A percentile compares a stretch with the other conserved stretches of the same genome.
Evolutionary conservation across 495 filamentous ascomycete genomes (phyloP).

Genomic region (Podospora australis): DNA sequence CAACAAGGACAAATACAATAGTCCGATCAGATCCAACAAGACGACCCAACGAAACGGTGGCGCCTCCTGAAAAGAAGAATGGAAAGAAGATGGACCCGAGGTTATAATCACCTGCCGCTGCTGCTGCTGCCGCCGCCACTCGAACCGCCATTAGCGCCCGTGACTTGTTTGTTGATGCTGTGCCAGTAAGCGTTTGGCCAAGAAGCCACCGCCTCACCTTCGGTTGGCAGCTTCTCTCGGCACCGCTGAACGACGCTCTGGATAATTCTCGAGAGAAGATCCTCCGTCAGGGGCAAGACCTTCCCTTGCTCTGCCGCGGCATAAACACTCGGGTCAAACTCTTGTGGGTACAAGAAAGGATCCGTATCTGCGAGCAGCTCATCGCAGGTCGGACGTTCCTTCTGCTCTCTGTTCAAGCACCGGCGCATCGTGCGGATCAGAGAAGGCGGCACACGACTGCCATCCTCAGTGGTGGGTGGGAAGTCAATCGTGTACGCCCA

Average conservation of each 20-base stretch:
- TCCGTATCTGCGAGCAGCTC: conserved; percentile 67
- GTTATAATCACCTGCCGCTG: conserved; percentile 7
- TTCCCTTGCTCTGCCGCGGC: conserved; percentile 39
- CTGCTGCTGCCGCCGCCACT: not conserved
- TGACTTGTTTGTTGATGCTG: conserved; percentile 44
- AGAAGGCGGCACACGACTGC: conserved; percentile 59
- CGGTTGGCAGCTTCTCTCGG: conserved; percentile 59
- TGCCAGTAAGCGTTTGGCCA: conserved; percentile 58
- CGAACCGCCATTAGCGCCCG: conserved; percentile 5
- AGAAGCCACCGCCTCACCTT: conserved; percentile 56
- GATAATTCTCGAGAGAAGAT: conserved; percentile 69
- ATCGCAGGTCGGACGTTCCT: conserved; percentile 67
- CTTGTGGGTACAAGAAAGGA: conserved; percentile 73
- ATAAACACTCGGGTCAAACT: conserved; percentile 38
- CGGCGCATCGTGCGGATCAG: conserved; percentile 66
- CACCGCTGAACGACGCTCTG: conserved; percentile 71
- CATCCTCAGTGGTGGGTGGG: conserved; percentile 67
- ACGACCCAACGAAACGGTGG: not conserved
- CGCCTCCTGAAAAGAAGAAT: not conserved
- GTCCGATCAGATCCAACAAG: no score
- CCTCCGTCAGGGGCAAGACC: conserved; percentile 66
- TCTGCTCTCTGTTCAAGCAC: conserved; percentile 75
- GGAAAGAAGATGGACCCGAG: not conserved
- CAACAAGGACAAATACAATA: no score
- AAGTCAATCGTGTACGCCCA: conserved; percentile 78